A percentile compares a stretch with the other conserved stretches of the same genome.
Evolutionary conservation across 2,329 filamentous ascomycete genomes (phyloP).

Genomic region (Albifimbria verrucaria): DNA sequence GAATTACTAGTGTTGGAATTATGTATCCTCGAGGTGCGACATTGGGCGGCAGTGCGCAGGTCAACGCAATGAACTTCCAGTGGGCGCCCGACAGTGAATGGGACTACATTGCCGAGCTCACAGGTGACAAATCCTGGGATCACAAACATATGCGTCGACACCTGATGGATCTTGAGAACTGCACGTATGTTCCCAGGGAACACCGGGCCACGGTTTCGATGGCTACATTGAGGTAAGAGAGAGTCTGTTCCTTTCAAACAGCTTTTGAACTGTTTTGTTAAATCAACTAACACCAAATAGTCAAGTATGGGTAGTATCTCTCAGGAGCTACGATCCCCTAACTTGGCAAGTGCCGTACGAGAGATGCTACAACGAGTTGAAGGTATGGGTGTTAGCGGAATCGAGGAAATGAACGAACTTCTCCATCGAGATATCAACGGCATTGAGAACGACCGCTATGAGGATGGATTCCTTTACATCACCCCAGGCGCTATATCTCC

Average conservation of each 20-base stretch:
- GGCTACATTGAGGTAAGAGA: conserved; percentile 36
- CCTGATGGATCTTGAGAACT: conserved; percentile 38
- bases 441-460: conserved; percentile 20
- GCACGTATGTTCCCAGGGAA: conserved; percentile 34
- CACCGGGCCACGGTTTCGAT: conserved; percentile 43
- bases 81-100: conserved; percentile 49
- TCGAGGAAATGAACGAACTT: conserved; percentile 18
- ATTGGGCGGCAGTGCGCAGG: conserved; percentile 12
- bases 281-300: not conserved
- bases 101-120: conserved; percentile 43
- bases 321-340: not conserved
- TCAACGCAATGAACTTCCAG: conserved; percentile 40
- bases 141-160: not conserved
- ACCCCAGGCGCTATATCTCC: conserved; percentile 25
- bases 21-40: conserved; percentile 18
- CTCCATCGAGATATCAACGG: conserved; percentile 27
- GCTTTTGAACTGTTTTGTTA: not conserved
- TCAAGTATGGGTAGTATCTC: not conserved
- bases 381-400: conserved; percentile 13
- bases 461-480: conserved; percentile 5
- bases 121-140: conserved; percentile 39
- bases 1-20: conserved; percentile 9
- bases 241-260: not conserved
- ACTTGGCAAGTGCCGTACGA: conserved; percentile 10
- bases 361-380: conserved; percentile 9